Evolutionary conservation across 768 basidiomycete genomes (phyloP).

Genomic region (Tricholoma terreum): DNA sequence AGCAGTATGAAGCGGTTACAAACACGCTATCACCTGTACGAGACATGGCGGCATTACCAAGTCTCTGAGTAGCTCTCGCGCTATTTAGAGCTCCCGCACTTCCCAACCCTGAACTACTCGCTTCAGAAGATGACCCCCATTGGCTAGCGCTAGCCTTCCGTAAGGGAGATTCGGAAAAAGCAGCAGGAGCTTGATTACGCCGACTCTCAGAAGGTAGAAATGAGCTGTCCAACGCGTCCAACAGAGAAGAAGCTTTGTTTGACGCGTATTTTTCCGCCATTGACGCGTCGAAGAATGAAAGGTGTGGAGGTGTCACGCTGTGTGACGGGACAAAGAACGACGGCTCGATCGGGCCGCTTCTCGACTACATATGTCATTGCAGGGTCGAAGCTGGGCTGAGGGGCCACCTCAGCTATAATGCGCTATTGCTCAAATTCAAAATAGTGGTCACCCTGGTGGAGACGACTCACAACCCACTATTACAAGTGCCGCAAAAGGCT

Average conservation of each 20-base stretch:
- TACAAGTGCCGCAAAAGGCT: no score
- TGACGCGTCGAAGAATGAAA: slow-evolving; percentile 3
- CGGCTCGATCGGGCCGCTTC: no score
- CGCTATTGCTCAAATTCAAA: no score
- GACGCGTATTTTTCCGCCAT: slow-evolving; percentile 18
- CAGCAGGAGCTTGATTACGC: slow-evolving; percentile 6
- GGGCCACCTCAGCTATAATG: no score
- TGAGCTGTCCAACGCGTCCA: slow-evolving; percentile 30
- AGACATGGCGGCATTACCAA: not conserved
- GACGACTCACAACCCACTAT: no score
- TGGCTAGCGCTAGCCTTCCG: not conserved
- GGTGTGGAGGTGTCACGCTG: not conserved
- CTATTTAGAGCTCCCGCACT: not conserved
- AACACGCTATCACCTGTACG: slow-evolving; percentile 3
- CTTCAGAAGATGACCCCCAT: not conserved
- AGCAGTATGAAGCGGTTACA: not conserved
- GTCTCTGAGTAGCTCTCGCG: slow-evolving; percentile 2
- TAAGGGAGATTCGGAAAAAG: slow-evolving; percentile 3
- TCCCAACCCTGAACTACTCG: not conserved
- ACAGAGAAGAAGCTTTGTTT: slow-evolving; percentile 20
- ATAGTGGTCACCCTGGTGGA: no score
- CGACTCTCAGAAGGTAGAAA: slow-evolving; percentile 9
- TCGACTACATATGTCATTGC: no score
- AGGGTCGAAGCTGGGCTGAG: no score
- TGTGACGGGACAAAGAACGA: not conserved